Evolutionary conservation across 1,284 basidiomycete species (phyloP), one percentile per base, ranked within the genome.

Genomic region (Leccinum subrobustum): DNA sequence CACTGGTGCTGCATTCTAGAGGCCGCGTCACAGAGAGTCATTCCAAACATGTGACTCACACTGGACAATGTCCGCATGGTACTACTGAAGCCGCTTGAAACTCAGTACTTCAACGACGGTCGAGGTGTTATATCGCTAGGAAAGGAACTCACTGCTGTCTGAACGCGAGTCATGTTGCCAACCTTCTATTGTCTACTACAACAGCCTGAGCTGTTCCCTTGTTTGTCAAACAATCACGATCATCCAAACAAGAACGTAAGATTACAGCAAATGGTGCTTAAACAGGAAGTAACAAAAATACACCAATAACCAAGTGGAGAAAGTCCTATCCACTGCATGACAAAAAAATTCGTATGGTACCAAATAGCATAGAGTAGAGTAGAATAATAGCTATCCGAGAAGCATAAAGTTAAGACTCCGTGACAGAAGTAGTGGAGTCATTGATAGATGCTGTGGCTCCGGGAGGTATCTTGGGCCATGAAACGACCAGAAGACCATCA

Each of bases 401-500:
- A 60, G 35, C 52, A 53, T n/a, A 11, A 51, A 52, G 52, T 70
- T 53, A 73, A 3, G 50, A 23, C 9, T 39, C 20, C 20, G 44
- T 48, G 20, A 6, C 27, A 5, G 48, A 31, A 12, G 12, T 3
- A 23, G 54, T 7, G 33, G 68, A 57, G 42, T 67, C 62, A 56
- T 56, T 25, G 5, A 0, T 53, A 5, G 66, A 54, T 56, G 64
- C 56, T 62, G 60, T 68, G 42, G 63, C 48, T 39, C 68, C 68
- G 0, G 65, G 47, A 20, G 73, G 63, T 3, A 51, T 35, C 35
- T 63, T 65, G 1, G 72, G 72, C 72, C 72, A 73, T 3, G 72
- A 74, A 25, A 76, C 27, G 1, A 72, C 39, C 3, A 73, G 66
- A 1, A 73, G 50, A 1, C 72, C 72, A 55, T 76, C 74, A 33